Evolutionary conservation across 2,329 filamentous ascomycete species (phyloP), one percentile per base, ranked within the genome.

Genomic region (Acarospora socialis): DNA sequence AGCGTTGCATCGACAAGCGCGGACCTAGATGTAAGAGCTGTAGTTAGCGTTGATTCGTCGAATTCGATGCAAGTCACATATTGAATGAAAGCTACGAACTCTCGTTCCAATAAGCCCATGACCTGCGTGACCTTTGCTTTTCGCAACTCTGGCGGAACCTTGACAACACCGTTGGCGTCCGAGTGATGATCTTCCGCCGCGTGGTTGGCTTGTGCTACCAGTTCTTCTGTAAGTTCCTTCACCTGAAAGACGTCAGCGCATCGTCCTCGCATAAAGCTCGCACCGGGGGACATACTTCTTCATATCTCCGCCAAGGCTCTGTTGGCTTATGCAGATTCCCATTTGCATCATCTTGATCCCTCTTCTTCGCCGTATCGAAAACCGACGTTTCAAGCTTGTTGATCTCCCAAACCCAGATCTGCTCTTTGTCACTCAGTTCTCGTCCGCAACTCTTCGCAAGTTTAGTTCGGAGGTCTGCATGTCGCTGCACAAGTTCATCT

Each of bases 21-120:
- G 20, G 34, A 37, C 27, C 39, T n/a, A n/a, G n/a, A n/a, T n/a
- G n/a, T 41, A 25, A 18, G 10, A 17, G 9, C 21, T 4, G 7
- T 31, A 19, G 25, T 21, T 21, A 27, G 5, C 8, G 5, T 6
- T 12, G 12, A n/a, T n/a, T n/a, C n/a, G n/a, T n/a, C n/a, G n/a
- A n/a, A n/a, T n/a, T 15, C 2, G 17, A 9, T 27, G 7, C 7
- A 3, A 28, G 23, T 22, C 9, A 7, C 17, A 3, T n/a, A 14
- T 28, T 27, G 10, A 21, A 20, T n/a, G 7, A 35, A 16, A 19
- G 22, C 10, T 8, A 38, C 41, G 4, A 32, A 42, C 57, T 65
- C 61, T 52, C 61, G 50, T 36, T 65, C 61, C 28, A 66, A 57
- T 59, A 65, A 58, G 23, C 48, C 52, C 59, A 63, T 63, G 4